Conservation (phyloP, 192 early-diverging fungal genomes). For the Backusella australiensis region DNA sequence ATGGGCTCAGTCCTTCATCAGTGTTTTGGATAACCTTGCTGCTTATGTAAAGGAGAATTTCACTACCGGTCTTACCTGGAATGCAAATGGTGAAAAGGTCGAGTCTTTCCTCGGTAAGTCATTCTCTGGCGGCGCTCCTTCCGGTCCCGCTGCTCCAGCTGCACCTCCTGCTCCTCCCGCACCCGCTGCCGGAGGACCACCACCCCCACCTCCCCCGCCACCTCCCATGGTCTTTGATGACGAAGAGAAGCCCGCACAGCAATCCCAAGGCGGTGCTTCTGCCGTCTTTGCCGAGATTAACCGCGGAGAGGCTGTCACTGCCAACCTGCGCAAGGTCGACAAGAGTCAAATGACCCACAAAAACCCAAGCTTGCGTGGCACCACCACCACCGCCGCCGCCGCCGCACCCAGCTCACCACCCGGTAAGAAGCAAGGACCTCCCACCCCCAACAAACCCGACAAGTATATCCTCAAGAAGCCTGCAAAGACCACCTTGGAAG, state of each 20-base stretch:
- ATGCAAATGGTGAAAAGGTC: slow-evolving; percentile 72
- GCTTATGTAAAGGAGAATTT: slow-evolving; percentile 88
- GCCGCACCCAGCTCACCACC: slow-evolving; percentile 37
- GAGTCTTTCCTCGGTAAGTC: slow-evolving; percentile 35
- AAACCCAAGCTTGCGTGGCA: slow-evolving; percentile 83
- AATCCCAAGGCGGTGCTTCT: slow-evolving; percentile 39
- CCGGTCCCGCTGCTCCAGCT: slow-evolving; percentile 29
- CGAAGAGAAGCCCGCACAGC: slow-evolving; percentile 15
- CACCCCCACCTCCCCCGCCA: slow-evolving; percentile 53
- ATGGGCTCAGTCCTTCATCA: slow-evolving; percentile 76
- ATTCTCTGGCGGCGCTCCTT: slow-evolving; percentile 22
- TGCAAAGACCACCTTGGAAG: slow-evolving; percentile 78
- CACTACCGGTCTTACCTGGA: slow-evolving; percentile 91
- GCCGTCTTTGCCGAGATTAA: slow-evolving; percentile 87
- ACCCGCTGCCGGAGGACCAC: slow-evolving; percentile 46
- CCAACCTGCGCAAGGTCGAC: slow-evolving; percentile 92
- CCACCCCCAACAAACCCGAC: slow-evolving; percentile 54
- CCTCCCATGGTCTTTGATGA: slow-evolving; percentile 41
- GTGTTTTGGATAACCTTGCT: slow-evolving; percentile 71
- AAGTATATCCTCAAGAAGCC: slow-evolving; percentile 64
- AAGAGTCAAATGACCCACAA: slow-evolving; percentile 98
- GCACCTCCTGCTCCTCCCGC: slow-evolving; percentile 42
- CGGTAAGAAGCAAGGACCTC: slow-evolving; percentile 46
- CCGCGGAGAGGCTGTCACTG: slow-evolving; percentile 68
- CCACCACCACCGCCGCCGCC: slow-evolving; percentile 47